Evolutionary conservation across 352 stramenopile species (phyloP).

Genomic region (Globisporangium barbulae): DNA sequence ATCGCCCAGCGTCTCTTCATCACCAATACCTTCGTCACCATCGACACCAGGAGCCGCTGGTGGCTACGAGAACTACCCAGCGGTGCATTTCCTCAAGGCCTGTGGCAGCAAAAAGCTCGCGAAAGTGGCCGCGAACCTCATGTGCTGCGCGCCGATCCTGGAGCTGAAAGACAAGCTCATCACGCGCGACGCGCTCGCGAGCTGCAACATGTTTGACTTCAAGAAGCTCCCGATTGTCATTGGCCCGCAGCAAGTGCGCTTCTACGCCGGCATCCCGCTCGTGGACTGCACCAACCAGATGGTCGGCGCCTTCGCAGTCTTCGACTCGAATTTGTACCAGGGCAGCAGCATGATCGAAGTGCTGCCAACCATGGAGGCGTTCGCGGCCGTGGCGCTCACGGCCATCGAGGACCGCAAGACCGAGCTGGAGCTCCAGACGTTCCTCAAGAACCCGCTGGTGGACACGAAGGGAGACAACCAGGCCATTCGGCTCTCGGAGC

Average conservation of each 20-base stretch:
- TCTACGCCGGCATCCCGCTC: constrained; percentile 70
- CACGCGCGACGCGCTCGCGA: constrained; percentile 42
- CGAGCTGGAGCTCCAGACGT: constrained; percentile 46
- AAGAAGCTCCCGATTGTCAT: constrained; percentile 59
- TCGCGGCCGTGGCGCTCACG: constrained; percentile 30
- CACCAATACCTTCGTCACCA: constrained; percentile 5
- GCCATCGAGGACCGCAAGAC: constrained; percentile 41
- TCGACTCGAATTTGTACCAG: constrained; percentile 40
- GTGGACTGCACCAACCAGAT: constrained; percentile 37
- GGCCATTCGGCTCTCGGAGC: constrained; percentile 29
- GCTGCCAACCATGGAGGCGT: constrained; percentile 35
- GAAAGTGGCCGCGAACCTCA: constrained; percentile 51
- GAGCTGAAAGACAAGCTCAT: constrained; percentile 35
- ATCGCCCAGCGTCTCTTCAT: constrained; percentile 6
- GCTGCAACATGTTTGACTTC: constrained; percentile 43
- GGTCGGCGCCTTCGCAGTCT: constrained; percentile 63
- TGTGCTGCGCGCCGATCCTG: constrained; percentile 69
- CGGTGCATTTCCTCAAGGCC: constrained; percentile 49
- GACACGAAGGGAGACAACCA: constrained; percentile 27
- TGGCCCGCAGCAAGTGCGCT: constrained; percentile 61
- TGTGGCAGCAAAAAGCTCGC: constrained; percentile 43
- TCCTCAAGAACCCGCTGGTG: constrained; percentile 50
- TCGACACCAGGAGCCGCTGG: background rate
- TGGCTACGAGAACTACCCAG: constrained; percentile 16
- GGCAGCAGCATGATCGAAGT: constrained; percentile 38